Percentiles rank a stretch among this genome's conserved stretches.
Conservation (phyloP, 768 basidiomycete genomes). For the Termitomyces heimii region DNA sequence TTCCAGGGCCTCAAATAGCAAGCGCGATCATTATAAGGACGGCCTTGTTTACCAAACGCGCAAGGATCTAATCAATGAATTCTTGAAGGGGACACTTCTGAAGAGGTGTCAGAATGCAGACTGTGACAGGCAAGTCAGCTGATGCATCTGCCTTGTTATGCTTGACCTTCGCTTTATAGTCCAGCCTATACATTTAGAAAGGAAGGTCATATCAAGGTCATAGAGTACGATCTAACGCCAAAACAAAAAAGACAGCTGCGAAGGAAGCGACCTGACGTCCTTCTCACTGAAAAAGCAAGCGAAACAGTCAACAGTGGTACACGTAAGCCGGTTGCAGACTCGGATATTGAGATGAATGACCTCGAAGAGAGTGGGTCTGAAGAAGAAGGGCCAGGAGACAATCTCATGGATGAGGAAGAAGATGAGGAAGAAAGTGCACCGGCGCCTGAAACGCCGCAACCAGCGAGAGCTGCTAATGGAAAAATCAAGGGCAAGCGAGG, state of each 20-base stretch:
- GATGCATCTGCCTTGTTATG: neutral
- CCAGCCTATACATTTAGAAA: slow-evolving; percentile 85
- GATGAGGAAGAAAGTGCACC: slow-evolving; percentile 17
- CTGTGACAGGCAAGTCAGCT: slow-evolving; percentile 72
- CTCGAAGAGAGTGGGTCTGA: slow-evolving; percentile 36
- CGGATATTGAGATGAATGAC: slow-evolving; percentile 46
- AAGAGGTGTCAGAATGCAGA: slow-evolving; percentile 72
- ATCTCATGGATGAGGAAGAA: slow-evolving; percentile 44
- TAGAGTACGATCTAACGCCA: slow-evolving; percentile 82
- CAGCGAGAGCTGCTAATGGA: slow-evolving; percentile 72
- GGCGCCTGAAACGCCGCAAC: slow-evolving; percentile 11
- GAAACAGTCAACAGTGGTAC: slow-evolving; percentile 19
- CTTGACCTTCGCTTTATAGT: slow-evolving; percentile 29
- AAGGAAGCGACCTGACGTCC: slow-evolving; percentile 71
- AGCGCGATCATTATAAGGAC: slow-evolving; percentile 86
- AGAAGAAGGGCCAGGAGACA: slow-evolving; percentile 34
- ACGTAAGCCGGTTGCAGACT: slow-evolving; percentile 26
- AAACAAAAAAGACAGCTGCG: slow-evolving; percentile 68
- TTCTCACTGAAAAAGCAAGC: slow-evolving; percentile 44
- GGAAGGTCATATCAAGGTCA: slow-evolving; percentile 89
- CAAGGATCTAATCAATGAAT: slow-evolving; percentile 77
- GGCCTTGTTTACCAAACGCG: slow-evolving; percentile 81
- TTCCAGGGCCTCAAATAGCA: slow-evolving; percentile 40
- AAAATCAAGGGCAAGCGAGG: slow-evolving; percentile 72
- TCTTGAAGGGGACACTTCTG: slow-evolving; percentile 60